Base-by-base conservation (phyloP, 164 flowering plant species). In the Hamamelis virginiana region DNA sequence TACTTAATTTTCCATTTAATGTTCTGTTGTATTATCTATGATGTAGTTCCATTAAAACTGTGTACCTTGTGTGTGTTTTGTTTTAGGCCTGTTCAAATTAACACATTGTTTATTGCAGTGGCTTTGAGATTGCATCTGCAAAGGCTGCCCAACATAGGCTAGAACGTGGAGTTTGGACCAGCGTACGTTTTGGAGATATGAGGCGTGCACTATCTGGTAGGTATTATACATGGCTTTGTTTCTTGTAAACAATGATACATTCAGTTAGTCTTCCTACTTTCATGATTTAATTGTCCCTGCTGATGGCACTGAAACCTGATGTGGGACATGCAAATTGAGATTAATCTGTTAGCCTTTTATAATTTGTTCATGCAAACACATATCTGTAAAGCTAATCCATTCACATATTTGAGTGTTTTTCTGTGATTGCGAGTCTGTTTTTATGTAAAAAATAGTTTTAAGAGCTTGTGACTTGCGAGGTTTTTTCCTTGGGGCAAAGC, bases 81-180 rank as follows among this genome's bases (percentile, higher is more conserved):
- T 33, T 33, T n/a, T 25, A 46, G 25, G 48, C 53, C 46, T 43
- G 38, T 21, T 59, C 25, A 41, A 21, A 1, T 58, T 9, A 33
- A 2, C 41, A 1, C 27, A 47, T 62, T 59, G 44, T 62, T 45
- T 44, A 22, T 43, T 84, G 66, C 86, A 92, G 97, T 80, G 91
- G 82, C 8, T 78, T 79, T 71, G 85, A 83, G 79, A 81, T 87
- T 80, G 97, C 97, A 69, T 88, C 97, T 75, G 88, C 91, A 43
- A 90, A 90, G 79, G 96, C 92, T 78, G 97, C 97, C 71, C 84
- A 83, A 66, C 94, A 90, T 74, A 83, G 97, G 80, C 82, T 90
- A 45, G 88, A 87, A 16, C 90, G 94, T 71, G 96, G 97, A 62
- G 90, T 90, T 71, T 90, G 97, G 97, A 90, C 96, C 46, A 86